Base-by-base conservation (phyloP, 2,329 filamentous ascomycete genomes). In the Fusarium ambrosium region DNA sequence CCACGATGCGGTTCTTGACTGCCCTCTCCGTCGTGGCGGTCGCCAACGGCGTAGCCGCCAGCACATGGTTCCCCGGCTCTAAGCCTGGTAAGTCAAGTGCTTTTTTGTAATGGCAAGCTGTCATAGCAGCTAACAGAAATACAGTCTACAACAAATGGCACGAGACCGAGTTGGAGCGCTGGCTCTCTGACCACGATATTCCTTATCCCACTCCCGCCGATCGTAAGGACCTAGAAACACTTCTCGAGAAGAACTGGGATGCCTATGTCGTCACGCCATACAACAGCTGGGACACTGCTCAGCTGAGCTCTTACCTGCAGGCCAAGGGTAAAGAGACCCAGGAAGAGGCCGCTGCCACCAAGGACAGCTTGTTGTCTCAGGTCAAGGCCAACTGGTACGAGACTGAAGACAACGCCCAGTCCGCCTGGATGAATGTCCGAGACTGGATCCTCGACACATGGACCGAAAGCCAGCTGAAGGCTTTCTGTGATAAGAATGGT, bases 61-160 rank as follows among this genome's bases (percentile, higher is more conserved):
- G 92, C 86, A 93, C 86, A 84, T 98, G 95, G 95, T 95, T 97
- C 82, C 91, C 83, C 18, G 83, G 83, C n/a, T 78, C 90, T 81
- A 97, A 95, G 85, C 88, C 94, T 81, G 93, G 95, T 97, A 89
- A 79, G 93, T 75, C 20, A 41, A 11, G 8, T 43, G 20, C 41
- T 6, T 32, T 6, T 6, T 4, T 37, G 16, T 22, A 51, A 9
- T 18, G 20, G 41, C 22, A 34, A 32, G 16, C 32, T 27, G 8
- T 34, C 27, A 2, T n/a, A 22, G 24, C 18, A 6, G 20, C 70
- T 75, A 27, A 75, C 32, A 16, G 9, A 4, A n/a, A 11, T 22
- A 11, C n/a, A 98, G 96, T 93, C 18, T 98, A 98, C 89, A 98
- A 98, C 86, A 98, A 97, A 84, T 99, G 97, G 97, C 96, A 98